These are phyloP conservation scores for Aurifilum marmelostoma DNA, from an alignment of 2,329 filamentous ascomycete species.

Conservation along the genomic window DNA sequence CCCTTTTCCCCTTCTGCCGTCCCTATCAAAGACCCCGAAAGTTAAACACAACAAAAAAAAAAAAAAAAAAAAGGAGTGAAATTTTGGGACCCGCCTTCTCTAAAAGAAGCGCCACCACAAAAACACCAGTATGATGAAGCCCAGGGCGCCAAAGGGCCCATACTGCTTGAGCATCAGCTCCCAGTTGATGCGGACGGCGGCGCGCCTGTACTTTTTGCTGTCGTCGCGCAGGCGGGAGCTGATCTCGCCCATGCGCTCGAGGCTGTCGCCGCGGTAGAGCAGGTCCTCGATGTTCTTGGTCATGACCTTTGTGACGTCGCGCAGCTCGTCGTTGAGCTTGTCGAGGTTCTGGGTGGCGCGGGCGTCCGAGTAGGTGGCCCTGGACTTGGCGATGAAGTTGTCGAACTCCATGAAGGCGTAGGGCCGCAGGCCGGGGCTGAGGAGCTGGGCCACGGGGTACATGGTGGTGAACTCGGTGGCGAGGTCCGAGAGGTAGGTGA, in stretches of 20 bases:
- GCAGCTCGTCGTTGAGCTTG: constrained; percentile 93
- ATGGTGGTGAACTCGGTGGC: constrained; percentile 87
- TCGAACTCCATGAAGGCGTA: constrained; percentile 99
- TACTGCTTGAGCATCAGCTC: constrained; percentile 96
- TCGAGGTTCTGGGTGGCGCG: constrained; percentile 91
- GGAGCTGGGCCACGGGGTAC: constrained; percentile 75
- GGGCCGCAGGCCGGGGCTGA: constrained; percentile 75
- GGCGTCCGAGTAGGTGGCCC: constrained; percentile 90
- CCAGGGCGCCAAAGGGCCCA: constrained; percentile 83
- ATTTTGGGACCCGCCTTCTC: not conserved
- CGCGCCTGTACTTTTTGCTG: constrained; percentile 89
- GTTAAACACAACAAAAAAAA: too few relatives aligned
- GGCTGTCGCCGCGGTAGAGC: constrained; percentile 88
- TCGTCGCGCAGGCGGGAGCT: constrained; percentile 86
- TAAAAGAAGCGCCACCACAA: constrained; percentile 93
- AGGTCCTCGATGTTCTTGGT: constrained; percentile 99
- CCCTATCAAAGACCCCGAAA: not conserved
- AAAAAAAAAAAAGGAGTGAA: too few relatives aligned
- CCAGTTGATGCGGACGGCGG: constrained; percentile 97
- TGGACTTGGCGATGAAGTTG: constrained; percentile 91
- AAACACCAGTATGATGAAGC: constrained; percentile 81
- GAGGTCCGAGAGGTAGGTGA: constrained; percentile 95
- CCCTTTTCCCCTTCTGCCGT: not conserved
- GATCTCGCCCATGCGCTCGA: constrained; percentile 97
- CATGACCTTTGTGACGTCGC: constrained; percentile 99